Evolutionary conservation across 495 filamentous ascomycete genomes (phyloP), one percentile per base, ranked within the genome.

Genomic region (Letharia lupina): DNA sequence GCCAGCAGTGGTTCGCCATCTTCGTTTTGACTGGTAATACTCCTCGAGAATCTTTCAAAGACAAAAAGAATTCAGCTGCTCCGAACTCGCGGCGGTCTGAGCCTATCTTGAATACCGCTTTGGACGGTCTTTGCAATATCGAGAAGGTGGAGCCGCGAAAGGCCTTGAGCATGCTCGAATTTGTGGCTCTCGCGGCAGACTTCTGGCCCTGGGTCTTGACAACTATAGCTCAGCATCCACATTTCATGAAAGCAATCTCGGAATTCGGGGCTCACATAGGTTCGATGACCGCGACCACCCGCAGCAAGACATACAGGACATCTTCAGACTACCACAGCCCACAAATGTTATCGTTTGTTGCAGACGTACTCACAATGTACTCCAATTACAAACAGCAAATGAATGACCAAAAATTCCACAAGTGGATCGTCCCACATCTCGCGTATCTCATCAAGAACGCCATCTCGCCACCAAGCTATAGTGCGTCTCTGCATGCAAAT

Each of bases 1-100:
- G 91, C 63, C 94, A 99, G 69, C 91, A 96, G 72, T 98, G 95
- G 88, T 87, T 99, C 78, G 87, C 93, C 0, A 91, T 96, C 56
- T 93, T 91, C 72, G 82, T 98, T 60, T 86, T 98, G 37, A 96
- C 93, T 6, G 94, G 94, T 35, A 87, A 86, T 66, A 90, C 90
- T 1, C 90, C 94, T 20, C 83, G 86, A 61, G 84, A 93, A 60
- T 84, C 86, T 2, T 73, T 91, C 68, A 87, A 85, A 65, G 76
- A 76, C 2, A 81, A 84, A 41, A 74, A 70, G 35, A 80, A 80
- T 65, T 71, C 71, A n/a, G 68, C 70, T 59, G 75, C 72, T 40
- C 70, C 71, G 15, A 74, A 70, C 0, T 71, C 71, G 70, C 75
- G 79, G 77, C 68, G 81, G 76, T 76, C 77, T 75, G 70, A 81